Evolutionary conservation across 2,329 filamentous ascomycete species (phyloP).

Genomic region (Calonectria multiphialidica): DNA sequence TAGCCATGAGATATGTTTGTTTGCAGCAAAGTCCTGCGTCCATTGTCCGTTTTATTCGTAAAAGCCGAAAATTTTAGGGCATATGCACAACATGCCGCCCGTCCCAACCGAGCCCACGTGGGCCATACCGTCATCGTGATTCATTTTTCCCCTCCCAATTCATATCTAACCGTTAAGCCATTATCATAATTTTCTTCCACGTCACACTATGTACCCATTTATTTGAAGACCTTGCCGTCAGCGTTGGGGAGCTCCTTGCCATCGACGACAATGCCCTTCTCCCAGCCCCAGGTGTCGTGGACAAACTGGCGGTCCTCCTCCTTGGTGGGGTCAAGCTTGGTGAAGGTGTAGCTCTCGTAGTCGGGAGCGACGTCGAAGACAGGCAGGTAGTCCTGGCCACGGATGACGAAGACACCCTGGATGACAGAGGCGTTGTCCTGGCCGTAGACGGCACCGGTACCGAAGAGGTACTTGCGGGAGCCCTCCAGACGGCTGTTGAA

Average conservation of each 20-base stretch:
- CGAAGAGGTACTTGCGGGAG: slow-evolving; percentile 98
- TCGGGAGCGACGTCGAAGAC: slow-evolving; percentile 98
- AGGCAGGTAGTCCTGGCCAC: slow-evolving; percentile 85
- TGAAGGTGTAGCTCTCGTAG: slow-evolving; percentile 96
- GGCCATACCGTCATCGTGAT: slow-evolving; percentile 44
- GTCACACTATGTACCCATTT: slow-evolving; percentile 56
- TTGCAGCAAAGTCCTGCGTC: slow-evolving; percentile 28
- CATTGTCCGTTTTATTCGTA: slow-evolving; percentile 37
- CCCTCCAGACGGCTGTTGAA: slow-evolving; percentile 98
- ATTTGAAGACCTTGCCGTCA: slow-evolving; percentile 99
- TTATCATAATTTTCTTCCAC: slow-evolving; percentile 46
- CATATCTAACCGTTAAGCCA: slow-evolving; percentile 48
- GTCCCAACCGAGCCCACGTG: slow-evolving; percentile 36
- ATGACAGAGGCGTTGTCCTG: slow-evolving; percentile 90
- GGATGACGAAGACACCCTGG: slow-evolving; percentile 93
- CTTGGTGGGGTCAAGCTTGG: slow-evolving; percentile 92
- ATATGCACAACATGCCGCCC: slow-evolving; percentile 35
- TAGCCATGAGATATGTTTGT: not conserved
- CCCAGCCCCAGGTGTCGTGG: slow-evolving; percentile 91
- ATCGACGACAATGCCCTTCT: slow-evolving; percentile 81
- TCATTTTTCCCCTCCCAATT: slow-evolving; percentile 43
- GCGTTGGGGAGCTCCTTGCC: slow-evolving; percentile 92
- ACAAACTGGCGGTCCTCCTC: slow-evolving; percentile 87
- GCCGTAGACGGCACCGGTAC: slow-evolving; percentile 89
- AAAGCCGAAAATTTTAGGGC: slow-evolving; percentile 31